Percentiles rank a stretch among this genome's conserved stretches.
These are phyloP conservation scores for Calycina marina DNA, from an alignment of 2,329 filamentous ascomycete genomes.

Conservation along the genomic window DNA sequence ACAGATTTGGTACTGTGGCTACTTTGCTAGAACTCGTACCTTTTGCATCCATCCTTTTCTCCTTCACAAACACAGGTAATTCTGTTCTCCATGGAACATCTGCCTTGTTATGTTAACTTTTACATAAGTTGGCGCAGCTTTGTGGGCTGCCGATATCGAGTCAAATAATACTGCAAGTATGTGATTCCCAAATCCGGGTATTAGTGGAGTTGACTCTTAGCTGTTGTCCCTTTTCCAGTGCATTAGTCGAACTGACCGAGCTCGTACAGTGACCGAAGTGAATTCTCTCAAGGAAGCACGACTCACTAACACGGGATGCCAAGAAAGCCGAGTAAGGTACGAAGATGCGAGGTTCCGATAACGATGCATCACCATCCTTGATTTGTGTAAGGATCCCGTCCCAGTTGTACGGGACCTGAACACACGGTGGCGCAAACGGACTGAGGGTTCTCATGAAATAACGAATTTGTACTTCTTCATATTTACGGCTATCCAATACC, in stretches of 20 bases:
- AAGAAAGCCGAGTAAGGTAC: not conserved
- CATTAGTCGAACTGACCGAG: too few relatives aligned
- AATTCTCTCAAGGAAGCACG: not conserved
- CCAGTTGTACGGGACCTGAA: too few relatives aligned
- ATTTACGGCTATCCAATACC: too few relatives aligned
- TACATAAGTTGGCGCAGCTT: slow-evolving; percentile 60
- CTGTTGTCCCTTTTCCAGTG: too few relatives aligned
- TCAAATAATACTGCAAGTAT: slow-evolving; percentile 18
- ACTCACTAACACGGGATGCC: not conserved
- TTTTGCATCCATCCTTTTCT: slow-evolving; percentile 66
- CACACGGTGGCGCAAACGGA: too few relatives aligned
- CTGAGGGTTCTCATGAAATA: too few relatives aligned
- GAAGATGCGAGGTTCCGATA: not conserved
- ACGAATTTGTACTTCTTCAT: too few relatives aligned
- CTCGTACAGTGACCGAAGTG: slow-evolving; percentile 1
- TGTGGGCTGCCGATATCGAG: slow-evolving; percentile 89
- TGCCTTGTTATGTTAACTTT: not conserved
- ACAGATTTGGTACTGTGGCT: slow-evolving; percentile 63
- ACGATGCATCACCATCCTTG: not conserved
- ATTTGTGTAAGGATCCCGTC: too few relatives aligned
- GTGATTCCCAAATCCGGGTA: slow-evolving; percentile 8
- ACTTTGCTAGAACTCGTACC: slow-evolving; percentile 77
- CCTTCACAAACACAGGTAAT: slow-evolving; percentile 71
- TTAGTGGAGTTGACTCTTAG: too few relatives aligned
- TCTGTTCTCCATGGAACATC: slow-evolving; percentile 1